These are phyloP conservation scores for Plantago elongata DNA, from an alignment of 257 asterid genomes.

Conservation along the genomic window DNA sequence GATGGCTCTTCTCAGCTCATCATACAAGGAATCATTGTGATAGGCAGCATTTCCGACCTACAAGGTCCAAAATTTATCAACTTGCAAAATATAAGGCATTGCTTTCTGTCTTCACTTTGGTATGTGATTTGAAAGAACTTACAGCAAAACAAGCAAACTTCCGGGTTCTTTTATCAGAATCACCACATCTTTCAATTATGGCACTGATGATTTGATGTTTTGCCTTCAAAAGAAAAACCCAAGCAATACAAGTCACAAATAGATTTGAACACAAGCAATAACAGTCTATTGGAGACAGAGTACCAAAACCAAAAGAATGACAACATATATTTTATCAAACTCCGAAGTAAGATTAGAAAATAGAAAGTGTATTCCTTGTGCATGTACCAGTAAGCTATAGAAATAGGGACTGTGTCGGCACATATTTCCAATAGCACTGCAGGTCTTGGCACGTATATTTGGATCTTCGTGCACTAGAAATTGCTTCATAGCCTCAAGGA, in stretches of 20 bases:
- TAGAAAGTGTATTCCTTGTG: no score
- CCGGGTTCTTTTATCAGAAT: slow-evolving; percentile 85
- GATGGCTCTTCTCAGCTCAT: slow-evolving; percentile 77
- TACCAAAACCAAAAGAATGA: no score
- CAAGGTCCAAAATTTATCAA: slow-evolving; percentile 21
- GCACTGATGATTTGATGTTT: slow-evolving; percentile 57
- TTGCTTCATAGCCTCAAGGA: slow-evolving; percentile 64
- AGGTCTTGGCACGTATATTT: slow-evolving; percentile 82
- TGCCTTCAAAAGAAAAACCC: slow-evolving; percentile 40
- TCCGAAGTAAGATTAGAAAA: no score
- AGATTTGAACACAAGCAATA: neutral
- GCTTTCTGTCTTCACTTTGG: slow-evolving; percentile 8
- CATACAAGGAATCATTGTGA: slow-evolving; percentile 81
- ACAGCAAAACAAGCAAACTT: slow-evolving; percentile 99
- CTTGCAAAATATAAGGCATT: slow-evolving; percentile 1
- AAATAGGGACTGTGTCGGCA: slow-evolving; percentile 96
- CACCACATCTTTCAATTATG: slow-evolving; percentile 84
- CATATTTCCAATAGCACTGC: slow-evolving; percentile 96
- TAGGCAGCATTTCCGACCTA: slow-evolving; percentile 99
- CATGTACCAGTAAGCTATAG: slow-evolving; percentile 66
- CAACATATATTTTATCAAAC: no score
- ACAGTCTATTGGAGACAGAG: neutral
- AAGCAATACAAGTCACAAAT: slow-evolving; percentile 8
- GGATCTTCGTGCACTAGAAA: slow-evolving; percentile 84
- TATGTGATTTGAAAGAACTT: slow-evolving; percentile 22